Evolutionary conservation across 2,329 filamentous ascomycete species (phyloP), one percentile per base, ranked within the genome.

Genomic region (Botrytis fragariae): DNA sequence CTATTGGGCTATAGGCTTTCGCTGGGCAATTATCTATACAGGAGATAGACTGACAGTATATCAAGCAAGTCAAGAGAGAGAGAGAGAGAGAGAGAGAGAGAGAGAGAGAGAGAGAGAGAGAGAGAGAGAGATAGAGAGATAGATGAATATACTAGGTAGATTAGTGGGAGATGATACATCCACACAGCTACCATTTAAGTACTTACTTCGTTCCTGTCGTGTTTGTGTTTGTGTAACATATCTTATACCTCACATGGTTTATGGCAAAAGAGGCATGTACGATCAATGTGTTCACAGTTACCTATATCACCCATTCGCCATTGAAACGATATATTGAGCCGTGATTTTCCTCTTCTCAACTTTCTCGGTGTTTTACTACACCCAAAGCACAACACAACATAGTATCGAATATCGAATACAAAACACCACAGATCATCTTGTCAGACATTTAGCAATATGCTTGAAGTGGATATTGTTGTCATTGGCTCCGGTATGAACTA

Each of bases 401-500:
- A 67, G 29, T 32, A 54, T 54, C 12, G 32, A 67, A 22, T 20
- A 51, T 51, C 22, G 22, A n/a, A 67, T 51, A 51, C 25, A 14
- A 14, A 51, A 4, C 14, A 39, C 64, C 20, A 39, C 14, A 39
- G 3, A 35, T 54, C 7, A 39, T 67, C 64, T 54, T n/a, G 14
- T 54, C 32, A 54, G 45, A 29, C 8, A 54, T 2, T 22, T 54
- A 25, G 3, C 4, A 29, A n/a, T 29, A 67, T 67, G 64, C 0
- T 25, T 29, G 45, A n/a, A 1, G 4, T 67, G 1, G 64, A 67
- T 67, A 54, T 67, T 51, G 32, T 54, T 39, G 45, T 67, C 35
- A 67, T 67, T 54, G 64, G 64, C 45, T 67, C 45, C 8, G 45
- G 45, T 67, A 54, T 39, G 35, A 39, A 67, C 18, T n/a, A n/a